Evolutionary conservation across 73 alveolate species (phyloP).

Genomic region (Paraurostyla sp.): DNA sequence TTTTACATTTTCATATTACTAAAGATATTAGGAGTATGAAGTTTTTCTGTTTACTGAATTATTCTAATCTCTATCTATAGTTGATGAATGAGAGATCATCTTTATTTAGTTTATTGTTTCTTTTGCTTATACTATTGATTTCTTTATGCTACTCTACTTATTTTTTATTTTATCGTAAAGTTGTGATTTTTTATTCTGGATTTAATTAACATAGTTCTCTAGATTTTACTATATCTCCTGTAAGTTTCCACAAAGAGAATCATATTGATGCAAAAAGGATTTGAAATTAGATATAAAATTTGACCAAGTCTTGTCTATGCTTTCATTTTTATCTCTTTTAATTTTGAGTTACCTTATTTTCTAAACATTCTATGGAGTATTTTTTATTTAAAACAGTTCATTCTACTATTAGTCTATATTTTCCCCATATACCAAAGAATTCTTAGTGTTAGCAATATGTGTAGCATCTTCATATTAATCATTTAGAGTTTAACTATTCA

Average conservation of each 20-base stretch:
- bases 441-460: not conserved
- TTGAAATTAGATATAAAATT: not conserved
- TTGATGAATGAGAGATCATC: not conserved
- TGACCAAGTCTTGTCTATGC: not conserved
- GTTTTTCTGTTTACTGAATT: not conserved
- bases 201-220: not conserved
- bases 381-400: too few relatives aligned
- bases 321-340: constrained; percentile 4
- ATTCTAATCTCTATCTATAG: not conserved
- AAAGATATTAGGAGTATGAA: not conserved
- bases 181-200: not conserved
- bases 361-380: not conserved
- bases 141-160: not conserved
- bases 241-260: not conserved
- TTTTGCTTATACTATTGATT: not conserved
- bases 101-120: not conserved
- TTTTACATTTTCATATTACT: not conserved
- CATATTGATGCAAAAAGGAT: not conserved
- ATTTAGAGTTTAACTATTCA: not conserved
- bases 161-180: not conserved
- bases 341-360: constrained; percentile 27
- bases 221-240: not conserved
- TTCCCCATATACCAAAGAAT: too few relatives aligned
- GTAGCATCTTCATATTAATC: constrained; percentile 34
- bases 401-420: too few relatives aligned